Evolutionary conservation across 805 yeast genomes (phyloP).

Genomic region (Cyberlindnera mycetangii): DNA sequence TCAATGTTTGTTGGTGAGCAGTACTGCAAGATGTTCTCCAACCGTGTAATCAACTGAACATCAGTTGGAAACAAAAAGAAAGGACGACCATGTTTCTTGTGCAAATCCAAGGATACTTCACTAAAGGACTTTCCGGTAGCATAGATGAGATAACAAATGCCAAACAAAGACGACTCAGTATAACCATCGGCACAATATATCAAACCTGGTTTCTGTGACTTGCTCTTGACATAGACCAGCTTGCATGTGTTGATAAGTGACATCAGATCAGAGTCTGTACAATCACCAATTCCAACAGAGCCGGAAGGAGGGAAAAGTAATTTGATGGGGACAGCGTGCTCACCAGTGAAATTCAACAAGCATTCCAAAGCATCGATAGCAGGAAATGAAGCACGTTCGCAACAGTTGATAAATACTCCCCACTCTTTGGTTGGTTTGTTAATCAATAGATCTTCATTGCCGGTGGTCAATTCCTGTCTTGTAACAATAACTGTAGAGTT

Average conservation of each 20-base stretch:
- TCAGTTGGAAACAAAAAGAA: conserved; percentile 82
- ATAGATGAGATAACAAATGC: conserved; percentile 69
- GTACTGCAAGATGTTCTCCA: conserved; percentile 58
- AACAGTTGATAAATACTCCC: conserved; percentile 56
- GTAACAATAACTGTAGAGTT: conserved; percentile 49
- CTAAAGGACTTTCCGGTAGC: conserved; percentile 56
- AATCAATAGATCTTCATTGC: conserved; percentile 31
- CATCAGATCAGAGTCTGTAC: conserved; percentile 56
- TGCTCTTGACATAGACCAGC: conserved; percentile 47
- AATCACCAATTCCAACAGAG: conserved; percentile 71
- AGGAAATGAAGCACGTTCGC: conserved; percentile 58
- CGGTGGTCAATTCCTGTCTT: conserved; percentile 27
- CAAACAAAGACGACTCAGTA: conserved; percentile 81
- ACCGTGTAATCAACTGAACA: conserved; percentile 56
- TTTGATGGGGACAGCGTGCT: neutral
- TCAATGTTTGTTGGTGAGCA: conserved; percentile 48
- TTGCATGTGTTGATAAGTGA: conserved; percentile 70
- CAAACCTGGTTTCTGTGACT: conserved; percentile 38
- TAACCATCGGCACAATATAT: conserved; percentile 88
- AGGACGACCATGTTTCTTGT: conserved; percentile 65
- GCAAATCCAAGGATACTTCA: conserved; percentile 65
- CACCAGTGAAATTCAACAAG: conserved; percentile 16
- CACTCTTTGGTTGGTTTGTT: conserved; percentile 53
- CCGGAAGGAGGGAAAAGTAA: conserved; percentile 86
- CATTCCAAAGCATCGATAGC: conserved; percentile 34